These are phyloP conservation scores for Karstenula rhodostoma DNA, from an alignment of 2,329 filamentous ascomycete genomes.

Conservation along the genomic window DNA sequence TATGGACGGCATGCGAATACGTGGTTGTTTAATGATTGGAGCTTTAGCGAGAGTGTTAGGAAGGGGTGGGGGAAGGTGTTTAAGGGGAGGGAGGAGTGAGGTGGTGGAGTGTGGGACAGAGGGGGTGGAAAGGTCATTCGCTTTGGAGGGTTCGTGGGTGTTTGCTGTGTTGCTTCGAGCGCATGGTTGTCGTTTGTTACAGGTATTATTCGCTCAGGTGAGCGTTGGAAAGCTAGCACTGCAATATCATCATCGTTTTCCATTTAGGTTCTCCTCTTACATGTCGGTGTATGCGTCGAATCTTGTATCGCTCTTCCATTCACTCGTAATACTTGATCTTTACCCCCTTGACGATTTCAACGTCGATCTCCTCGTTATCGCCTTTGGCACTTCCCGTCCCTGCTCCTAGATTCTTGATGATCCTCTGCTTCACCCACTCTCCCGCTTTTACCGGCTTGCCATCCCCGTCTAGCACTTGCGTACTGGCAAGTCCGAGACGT, in stretches of 20 bases:
- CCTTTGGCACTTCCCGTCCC: neutral
- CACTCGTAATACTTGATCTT: neutral
- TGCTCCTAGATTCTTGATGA: neutral
- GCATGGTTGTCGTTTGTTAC: too few relatives aligned
- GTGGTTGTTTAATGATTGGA: conserved; percentile 51
- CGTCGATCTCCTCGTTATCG: neutral
- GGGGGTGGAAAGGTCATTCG: neutral
- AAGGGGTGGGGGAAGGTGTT: conserved; percentile 39
- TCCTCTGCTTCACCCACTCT: neutral
- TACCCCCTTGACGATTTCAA: neutral
- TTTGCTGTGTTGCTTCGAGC: neutral
- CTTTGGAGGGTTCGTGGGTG: neutral
- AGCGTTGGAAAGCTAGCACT: too few relatives aligned
- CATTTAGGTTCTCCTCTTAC: too few relatives aligned
- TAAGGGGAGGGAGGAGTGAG: conserved; percentile 22
- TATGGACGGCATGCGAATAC: conserved; percentile 48
- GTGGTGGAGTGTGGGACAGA: too few relatives aligned
- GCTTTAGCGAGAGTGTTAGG: conserved; percentile 42
- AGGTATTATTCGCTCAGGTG: too few relatives aligned
- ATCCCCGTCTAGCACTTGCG: neutral
- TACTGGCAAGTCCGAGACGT: neutral
- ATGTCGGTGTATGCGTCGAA: too few relatives aligned
- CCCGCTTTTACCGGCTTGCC: neutral
- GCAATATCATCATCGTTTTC: too few relatives aligned
- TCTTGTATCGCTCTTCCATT: too few relatives aligned